Conservation (phyloP, 257 asterid genomes). For the Solanum microdontum region DNA sequence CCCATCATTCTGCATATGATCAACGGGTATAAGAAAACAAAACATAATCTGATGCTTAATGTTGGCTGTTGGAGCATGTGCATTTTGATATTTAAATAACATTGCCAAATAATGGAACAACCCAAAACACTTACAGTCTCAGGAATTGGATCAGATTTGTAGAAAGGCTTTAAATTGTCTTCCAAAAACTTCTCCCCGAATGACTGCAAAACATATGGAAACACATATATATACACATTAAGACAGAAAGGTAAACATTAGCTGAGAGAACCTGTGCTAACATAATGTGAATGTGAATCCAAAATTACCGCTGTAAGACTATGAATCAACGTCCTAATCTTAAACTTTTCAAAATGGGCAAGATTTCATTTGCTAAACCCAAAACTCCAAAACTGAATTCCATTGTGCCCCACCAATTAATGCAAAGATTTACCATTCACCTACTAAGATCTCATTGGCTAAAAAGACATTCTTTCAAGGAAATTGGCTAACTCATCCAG, state of each 20-base stretch:
- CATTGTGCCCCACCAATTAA: background rate
- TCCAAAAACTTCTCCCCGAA: constrained; percentile 68
- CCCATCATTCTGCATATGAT: constrained; percentile 58
- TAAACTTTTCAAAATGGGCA: background rate
- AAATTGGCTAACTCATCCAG: background rate
- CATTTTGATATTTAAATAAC: background rate
- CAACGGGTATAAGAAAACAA: background rate
- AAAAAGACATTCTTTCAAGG: background rate
- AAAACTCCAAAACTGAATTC: background rate
- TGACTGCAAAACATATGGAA: constrained; percentile 24
- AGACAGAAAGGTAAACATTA: background rate
- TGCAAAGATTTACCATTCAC: background rate
- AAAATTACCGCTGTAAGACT: background rate
- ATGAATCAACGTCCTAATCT: background rate
- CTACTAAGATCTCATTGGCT: background rate
- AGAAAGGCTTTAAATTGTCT: constrained; percentile 81
- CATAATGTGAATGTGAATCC: background rate
- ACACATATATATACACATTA: background rate
- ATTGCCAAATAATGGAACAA: background rate
- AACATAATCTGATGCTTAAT: background rate
- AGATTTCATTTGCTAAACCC: background rate
- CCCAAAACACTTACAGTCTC: constrained; percentile 38
- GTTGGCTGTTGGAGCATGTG: background rate
- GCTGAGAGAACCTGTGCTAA: background rate
- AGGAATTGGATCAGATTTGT: constrained; percentile 89